Evolutionary conservation across 2,329 filamentous ascomycete genomes (phyloP).

Genomic region (Lasiodiplodia sp.): DNA sequence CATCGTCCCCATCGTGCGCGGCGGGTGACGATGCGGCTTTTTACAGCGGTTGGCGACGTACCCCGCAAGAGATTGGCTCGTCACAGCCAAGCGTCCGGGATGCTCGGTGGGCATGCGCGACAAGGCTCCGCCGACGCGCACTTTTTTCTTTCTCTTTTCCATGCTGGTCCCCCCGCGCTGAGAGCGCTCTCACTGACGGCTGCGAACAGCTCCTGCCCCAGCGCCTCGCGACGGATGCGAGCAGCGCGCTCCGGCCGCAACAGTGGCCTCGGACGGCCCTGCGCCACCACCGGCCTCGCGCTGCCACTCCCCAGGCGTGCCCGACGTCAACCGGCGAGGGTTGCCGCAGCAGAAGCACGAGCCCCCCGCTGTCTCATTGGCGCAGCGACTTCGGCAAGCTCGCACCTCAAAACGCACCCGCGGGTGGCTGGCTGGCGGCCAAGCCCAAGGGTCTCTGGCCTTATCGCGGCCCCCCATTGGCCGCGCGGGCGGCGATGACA

Average conservation of each 20-base stretch:
- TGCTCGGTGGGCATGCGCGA: constrained; percentile 7
- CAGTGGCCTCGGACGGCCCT: not conserved
- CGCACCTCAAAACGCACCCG: constrained; percentile 10
- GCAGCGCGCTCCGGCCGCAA: no score
- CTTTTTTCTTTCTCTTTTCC: constrained; percentile 17
- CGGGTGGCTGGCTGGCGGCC: constrained; percentile 21
- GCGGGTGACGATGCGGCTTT: constrained; percentile 26
- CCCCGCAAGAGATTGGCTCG: constrained; percentile 25
- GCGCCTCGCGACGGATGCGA: no score
- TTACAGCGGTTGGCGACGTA: constrained; percentile 22
- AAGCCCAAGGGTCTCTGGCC: constrained; percentile 14
- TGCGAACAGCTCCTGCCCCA: no score
- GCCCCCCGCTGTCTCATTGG: constrained; percentile 20
- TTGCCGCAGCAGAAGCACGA: constrained; percentile 23
- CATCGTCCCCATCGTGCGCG: constrained; percentile 6
- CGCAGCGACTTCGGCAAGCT: constrained; percentile 28
- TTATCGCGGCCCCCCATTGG: constrained; percentile 24
- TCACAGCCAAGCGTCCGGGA: constrained; percentile 25
- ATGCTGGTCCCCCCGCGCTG: constrained; percentile 5
- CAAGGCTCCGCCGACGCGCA: constrained; percentile 13
- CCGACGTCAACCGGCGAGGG: constrained; percentile 19
- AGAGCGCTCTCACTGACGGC: no score
- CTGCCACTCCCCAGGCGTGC: not conserved
- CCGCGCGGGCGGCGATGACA: constrained; percentile 14
- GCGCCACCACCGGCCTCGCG: not conserved